A percentile compares a stretch with the other conserved stretches of the same genome.
These are phyloP conservation scores for Xylariaceae sp. DNA, from an alignment of 2,329 filamentous ascomycete species.

Conservation along the genomic window DNA sequence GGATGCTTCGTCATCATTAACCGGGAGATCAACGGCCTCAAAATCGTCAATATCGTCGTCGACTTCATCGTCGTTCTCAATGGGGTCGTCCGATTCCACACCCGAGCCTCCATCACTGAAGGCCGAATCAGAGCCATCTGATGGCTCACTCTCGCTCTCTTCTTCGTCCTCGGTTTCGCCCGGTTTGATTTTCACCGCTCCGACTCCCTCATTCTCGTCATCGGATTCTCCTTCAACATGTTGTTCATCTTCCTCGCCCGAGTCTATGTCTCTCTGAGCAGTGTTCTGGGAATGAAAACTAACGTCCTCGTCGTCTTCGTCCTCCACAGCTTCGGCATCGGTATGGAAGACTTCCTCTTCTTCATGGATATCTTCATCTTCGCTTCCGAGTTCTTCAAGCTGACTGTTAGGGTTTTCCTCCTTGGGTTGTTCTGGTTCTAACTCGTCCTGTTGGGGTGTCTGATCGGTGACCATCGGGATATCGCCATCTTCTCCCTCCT, in stretches of 20 bases:
- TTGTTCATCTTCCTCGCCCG: constrained; percentile 31
- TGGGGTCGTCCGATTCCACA: constrained; percentile 30
- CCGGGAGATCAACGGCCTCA: constrained; percentile 26
- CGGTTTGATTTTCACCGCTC: constrained; percentile 52
- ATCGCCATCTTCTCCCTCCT: constrained; percentile 23
- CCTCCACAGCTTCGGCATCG: constrained; percentile 40
- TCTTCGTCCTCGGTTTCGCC: constrained; percentile 45
- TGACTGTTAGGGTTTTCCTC: constrained; percentile 26
- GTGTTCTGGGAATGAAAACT: constrained; percentile 11
- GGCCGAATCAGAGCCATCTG: constrained; percentile 27
- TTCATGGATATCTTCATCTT: constrained; percentile 35
- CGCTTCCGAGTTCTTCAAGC: constrained; percentile 19
- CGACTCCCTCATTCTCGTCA: constrained; percentile 50
- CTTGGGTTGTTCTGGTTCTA: constrained; percentile 27
- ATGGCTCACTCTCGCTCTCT: constrained; percentile 36
- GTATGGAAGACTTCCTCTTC: constrained; percentile 35
- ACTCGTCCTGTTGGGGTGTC: constrained; percentile 14
- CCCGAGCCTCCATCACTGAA: constrained; percentile 29
- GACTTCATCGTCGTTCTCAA: constrained; percentile 28
- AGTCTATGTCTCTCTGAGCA: constrained; percentile 26
- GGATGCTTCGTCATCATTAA: constrained; percentile 28
- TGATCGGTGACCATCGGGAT: constrained; percentile 24
- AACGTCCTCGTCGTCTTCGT: constrained; percentile 31
- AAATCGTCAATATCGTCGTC: constrained; percentile 33
- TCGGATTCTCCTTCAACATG: constrained; percentile 30